phyloP scores from a whole-genome alignment of 805 yeast genomes.

The Lipomyces anomalus region DNA sequence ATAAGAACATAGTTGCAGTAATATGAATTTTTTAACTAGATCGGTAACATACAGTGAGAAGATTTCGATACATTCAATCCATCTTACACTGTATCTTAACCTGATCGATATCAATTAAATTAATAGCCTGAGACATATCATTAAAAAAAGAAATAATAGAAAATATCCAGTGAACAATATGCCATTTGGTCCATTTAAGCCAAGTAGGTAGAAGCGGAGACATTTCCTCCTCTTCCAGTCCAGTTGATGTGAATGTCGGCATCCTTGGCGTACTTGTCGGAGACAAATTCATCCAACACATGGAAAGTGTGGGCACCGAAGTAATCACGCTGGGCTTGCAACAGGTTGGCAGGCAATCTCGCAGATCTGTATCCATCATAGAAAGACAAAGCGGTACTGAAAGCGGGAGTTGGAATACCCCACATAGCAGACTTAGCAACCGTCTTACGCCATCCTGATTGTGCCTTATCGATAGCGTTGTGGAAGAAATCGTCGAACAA shows the following conservation, averaged over 20 bases:
- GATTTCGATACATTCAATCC: too few species aligned
- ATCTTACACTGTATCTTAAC: too few species aligned
- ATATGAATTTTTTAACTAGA: too few species aligned
- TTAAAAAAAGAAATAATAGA: too few species aligned
- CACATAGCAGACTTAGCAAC: slow-evolving; percentile 67
- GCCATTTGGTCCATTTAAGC: too few species aligned
- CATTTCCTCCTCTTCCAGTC: slow-evolving; percentile 99
- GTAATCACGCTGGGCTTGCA: slow-evolving; percentile 99
- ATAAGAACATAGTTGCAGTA: too few species aligned
- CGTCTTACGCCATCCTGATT: slow-evolving; percentile 90
- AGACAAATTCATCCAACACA: slow-evolving; percentile 81
- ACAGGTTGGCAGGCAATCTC: slow-evolving; percentile 91
- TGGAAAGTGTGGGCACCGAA: slow-evolving; percentile 99
- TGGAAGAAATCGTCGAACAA: slow-evolving; percentile 93
- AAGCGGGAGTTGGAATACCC: slow-evolving; percentile 98
- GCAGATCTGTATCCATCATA: slow-evolving; percentile 98
- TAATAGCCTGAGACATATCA: too few species aligned
- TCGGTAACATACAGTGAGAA: too few species aligned
- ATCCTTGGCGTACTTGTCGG: slow-evolving; percentile 69
- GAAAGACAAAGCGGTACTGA: slow-evolving; percentile 93
- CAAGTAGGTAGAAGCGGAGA: slow-evolving; percentile 88
- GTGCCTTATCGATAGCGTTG: slow-evolving; percentile 87
- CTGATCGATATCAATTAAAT: too few species aligned
- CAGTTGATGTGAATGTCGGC: slow-evolving; percentile 93
- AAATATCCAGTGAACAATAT: too few species aligned